These are phyloP conservation scores for Xylaria venustula DNA, from an alignment of 495 filamentous ascomycete species.

Conservation along the genomic window DNA sequence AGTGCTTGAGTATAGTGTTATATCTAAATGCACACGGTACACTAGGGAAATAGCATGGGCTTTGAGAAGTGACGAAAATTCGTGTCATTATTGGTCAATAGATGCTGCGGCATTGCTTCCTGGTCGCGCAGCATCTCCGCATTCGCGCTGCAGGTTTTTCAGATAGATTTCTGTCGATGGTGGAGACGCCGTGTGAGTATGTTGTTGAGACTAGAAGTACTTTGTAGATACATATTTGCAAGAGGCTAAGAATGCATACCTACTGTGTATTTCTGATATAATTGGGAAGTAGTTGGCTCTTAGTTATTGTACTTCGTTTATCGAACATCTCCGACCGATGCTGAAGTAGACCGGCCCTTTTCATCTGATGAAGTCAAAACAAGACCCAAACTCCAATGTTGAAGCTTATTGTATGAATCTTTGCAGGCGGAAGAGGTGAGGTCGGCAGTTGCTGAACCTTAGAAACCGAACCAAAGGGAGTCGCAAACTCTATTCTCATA, in stretches of 20 bases:
- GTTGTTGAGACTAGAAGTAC: too few species aligned
- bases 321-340: too few species aligned
- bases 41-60: neutral
- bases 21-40: neutral
- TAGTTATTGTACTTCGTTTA: too few species aligned
- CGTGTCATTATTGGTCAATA: neutral
- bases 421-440: too few species aligned
- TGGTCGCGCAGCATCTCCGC: neutral
- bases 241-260: too few species aligned
- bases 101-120: neutral
- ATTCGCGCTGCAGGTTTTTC: neutral
- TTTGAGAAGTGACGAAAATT: neutral
- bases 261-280: too few species aligned
- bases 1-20: neutral
- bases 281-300: too few species aligned
- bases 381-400: neutral
- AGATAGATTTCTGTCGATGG: neutral
- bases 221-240: too few species aligned
- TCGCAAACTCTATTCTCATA: conserved; percentile 9
- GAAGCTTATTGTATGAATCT: too few species aligned
- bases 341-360: neutral
- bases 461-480: conserved; percentile 8
- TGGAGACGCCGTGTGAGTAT: too few species aligned
- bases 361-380: conserved; percentile 9
- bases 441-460: conserved; percentile 13